These are phyloP conservation scores for Penicillium hordei DNA, from an alignment of 2,329 filamentous ascomycete genomes.

Conservation along the genomic window DNA sequence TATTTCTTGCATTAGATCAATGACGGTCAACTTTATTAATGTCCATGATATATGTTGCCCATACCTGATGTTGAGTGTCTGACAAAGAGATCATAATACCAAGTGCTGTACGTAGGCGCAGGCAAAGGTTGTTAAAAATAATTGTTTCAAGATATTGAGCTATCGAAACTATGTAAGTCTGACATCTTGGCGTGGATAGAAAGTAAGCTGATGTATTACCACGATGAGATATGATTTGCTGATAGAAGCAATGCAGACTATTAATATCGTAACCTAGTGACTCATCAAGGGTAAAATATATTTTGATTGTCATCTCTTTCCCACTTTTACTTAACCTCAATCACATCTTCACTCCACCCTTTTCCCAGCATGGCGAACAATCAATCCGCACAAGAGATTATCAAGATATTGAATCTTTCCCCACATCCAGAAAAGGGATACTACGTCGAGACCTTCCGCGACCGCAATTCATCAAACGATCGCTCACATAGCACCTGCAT, in stretches of 20 bases:
- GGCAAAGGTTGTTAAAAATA: too few species aligned
- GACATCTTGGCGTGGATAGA: neutral
- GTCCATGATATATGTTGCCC: too few species aligned
- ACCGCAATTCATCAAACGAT: slow-evolving; percentile 30
- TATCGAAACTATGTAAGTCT: neutral
- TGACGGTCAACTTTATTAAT: too few species aligned
- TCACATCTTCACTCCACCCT: neutral
- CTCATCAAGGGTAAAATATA: neutral
- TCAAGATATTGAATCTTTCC: slow-evolving; percentile 44
- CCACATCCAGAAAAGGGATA: slow-evolving; percentile 53
- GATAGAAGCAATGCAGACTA: neutral
- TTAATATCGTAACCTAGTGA: neutral
- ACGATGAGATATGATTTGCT: too few species aligned
- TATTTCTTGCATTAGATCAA: too few species aligned
- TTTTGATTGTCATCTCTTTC: neutral
- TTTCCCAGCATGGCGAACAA: neutral
- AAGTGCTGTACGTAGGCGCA: too few species aligned
- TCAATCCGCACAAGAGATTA: slow-evolving; percentile 44
- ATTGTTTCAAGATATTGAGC: too few species aligned
- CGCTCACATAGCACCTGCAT: slow-evolving; percentile 53
- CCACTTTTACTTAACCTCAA: neutral
- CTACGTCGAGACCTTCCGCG: slow-evolving; percentile 50
- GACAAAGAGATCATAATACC: too few species aligned
- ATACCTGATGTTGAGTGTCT: too few species aligned
- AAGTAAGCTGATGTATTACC: neutral